A percentile compares a stretch with the other conserved stretches of the same genome.
Conservation (phyloP, 1,284 basidiomycete genomes). For the Cryptococcus sp. region DNA sequence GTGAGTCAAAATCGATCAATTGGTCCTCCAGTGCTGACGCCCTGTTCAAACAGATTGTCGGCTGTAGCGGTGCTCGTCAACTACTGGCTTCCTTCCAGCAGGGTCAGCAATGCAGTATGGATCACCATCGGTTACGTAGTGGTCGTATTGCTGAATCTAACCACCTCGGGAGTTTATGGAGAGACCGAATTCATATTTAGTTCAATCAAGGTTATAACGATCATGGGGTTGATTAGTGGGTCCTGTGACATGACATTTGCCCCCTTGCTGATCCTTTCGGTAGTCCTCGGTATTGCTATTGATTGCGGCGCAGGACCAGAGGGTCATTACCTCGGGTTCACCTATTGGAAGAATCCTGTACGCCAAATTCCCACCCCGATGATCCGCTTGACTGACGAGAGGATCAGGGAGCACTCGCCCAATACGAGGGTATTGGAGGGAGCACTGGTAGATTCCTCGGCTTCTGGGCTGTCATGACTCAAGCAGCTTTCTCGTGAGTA, state of each 20-base stretch:
- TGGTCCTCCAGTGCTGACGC: neutral
- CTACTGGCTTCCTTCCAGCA: constrained; percentile 11
- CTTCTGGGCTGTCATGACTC: constrained; percentile 55
- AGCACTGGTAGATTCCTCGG: constrained; percentile 49
- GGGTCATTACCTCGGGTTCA: constrained; percentile 30
- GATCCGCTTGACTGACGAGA: neutral
- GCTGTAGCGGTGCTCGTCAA: constrained; percentile 18
- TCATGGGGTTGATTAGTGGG: constrained; percentile 56
- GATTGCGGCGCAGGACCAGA: constrained; percentile 50
- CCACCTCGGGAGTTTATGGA: constrained; percentile 62
- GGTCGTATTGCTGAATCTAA: constrained; percentile 70
- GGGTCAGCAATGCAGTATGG: constrained; percentile 58
- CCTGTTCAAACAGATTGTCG: constrained; percentile 14
- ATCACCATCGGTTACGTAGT: constrained; percentile 68
- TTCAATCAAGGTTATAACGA: constrained; percentile 73
- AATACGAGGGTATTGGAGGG: constrained; percentile 47
- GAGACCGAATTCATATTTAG: constrained; percentile 47
- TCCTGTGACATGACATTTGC: neutral
- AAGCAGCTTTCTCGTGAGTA: constrained; percentile 49
- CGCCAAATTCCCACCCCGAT: neutral
- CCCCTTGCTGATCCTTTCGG: neutral
- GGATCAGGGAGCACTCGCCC: constrained; percentile 46
- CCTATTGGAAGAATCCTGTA: constrained; percentile 50
- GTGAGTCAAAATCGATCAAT: constrained; percentile 63
- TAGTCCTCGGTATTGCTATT: constrained; percentile 62